Evolutionary conservation across 208 protist species (phyloP).

Genomic region (Crithidia brevicula): DNA sequence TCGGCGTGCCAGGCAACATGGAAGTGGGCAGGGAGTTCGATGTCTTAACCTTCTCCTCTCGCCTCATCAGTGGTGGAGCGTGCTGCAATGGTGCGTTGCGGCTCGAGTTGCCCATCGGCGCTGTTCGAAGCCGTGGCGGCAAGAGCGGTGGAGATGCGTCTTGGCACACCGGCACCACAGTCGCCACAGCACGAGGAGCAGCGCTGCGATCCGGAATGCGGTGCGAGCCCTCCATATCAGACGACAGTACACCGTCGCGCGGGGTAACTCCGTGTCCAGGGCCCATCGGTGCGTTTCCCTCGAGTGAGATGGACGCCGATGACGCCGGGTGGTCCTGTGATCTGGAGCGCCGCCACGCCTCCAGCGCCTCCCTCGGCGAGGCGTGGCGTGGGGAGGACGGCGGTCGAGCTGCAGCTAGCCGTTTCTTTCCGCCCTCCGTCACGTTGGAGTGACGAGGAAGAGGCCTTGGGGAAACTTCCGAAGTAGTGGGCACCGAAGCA

Average conservation of each 20-base stretch:
- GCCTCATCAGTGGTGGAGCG: background rate
- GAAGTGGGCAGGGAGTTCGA: background rate
- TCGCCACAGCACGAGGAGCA: background rate
- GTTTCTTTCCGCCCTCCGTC: background rate
- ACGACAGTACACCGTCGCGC: background rate
- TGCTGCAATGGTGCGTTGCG: background rate
- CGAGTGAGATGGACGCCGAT: background rate
- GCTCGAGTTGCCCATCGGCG: conserved; percentile 1
- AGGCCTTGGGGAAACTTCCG: no score
- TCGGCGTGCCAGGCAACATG: background rate
- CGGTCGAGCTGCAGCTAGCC: background rate
- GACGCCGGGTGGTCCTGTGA: background rate
- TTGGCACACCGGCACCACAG: background rate
- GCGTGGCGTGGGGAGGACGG: background rate
- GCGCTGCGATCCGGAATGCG: background rate
- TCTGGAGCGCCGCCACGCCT: conserved; percentile 7
- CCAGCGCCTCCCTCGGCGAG: background rate
- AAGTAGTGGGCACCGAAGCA: no score
- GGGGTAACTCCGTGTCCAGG: background rate
- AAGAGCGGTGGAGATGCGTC: background rate
- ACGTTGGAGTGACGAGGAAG: background rate
- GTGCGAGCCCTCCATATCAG: background rate
- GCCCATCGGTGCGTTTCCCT: background rate
- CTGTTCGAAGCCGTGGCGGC: background rate
- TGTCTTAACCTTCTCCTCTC: background rate